Conservation (phyloP, 116 monocot genomes). For the Phalaenopsis hybrid region DNA sequence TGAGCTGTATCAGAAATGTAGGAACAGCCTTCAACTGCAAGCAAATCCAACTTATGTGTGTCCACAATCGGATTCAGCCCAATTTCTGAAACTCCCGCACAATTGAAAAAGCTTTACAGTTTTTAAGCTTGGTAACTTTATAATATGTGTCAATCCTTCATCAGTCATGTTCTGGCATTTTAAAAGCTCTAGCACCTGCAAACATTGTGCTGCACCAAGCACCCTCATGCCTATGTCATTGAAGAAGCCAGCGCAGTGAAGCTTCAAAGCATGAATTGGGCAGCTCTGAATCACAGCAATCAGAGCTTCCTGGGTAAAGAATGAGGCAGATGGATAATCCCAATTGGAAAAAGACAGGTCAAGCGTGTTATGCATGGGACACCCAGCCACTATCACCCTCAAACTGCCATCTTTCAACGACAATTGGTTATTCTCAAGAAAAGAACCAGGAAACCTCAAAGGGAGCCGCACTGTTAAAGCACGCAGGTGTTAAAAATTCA, state of each 20-base stretch:
- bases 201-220: no score
- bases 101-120: no score
- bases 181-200: no score
- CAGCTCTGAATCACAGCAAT: constrained; percentile 36
- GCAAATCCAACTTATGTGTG: constrained; percentile 33
- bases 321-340: constrained; percentile 22
- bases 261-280: constrained; percentile 43
- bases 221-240: no score
- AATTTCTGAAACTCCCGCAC: constrained; percentile 10
- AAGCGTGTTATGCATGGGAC: constrained; percentile 43
- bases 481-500: not conserved
- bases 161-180: no score
- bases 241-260: constrained; percentile 17
- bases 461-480: constrained; percentile 33
- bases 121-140: no score
- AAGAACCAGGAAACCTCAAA: not conserved
- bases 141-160: no score
- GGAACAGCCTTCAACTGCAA: constrained; percentile 47
- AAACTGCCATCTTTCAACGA: constrained; percentile 15
- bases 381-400: constrained; percentile 32
- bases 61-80: constrained; percentile 45
- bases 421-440: no score
- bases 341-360: constrained; percentile 33
- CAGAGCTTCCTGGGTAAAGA: constrained; percentile 39
- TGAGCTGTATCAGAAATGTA: constrained; percentile 48